Evolutionary conservation across 306 rosid species (phyloP).

Genomic region (Fragaria iinumae): DNA sequence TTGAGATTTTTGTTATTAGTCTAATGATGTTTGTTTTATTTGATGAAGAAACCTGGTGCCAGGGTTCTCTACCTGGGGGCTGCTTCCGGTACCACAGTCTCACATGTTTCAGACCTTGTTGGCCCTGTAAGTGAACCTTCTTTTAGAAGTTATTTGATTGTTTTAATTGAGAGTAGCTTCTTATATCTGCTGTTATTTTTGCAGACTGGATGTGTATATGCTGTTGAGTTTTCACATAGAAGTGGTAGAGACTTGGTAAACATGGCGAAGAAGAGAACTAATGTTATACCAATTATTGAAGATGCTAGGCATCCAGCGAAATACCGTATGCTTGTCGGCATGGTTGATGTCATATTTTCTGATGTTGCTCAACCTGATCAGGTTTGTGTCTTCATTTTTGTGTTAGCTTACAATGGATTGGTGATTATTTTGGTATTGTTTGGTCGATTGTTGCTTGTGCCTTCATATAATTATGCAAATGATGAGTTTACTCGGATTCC

Average conservation of each 20-base stretch:
- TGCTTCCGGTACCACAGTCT: constrained; percentile 95
- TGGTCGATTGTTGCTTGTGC: constrained; percentile 1
- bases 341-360: constrained; percentile 98
- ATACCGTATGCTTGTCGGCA: constrained; percentile 88
- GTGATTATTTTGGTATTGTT: not conserved
- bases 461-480: constrained; percentile 10
- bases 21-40: not conserved
- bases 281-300: constrained; percentile 87
- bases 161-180: not conserved
- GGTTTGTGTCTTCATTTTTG: constrained; percentile 41
- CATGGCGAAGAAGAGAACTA: constrained; percentile 92
- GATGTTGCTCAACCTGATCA: constrained; percentile 99
- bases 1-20: not conserved
- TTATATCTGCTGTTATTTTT: constrained; percentile 2
- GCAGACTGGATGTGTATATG: constrained; percentile 85
- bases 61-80: constrained; percentile 85
- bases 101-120: constrained; percentile 93
- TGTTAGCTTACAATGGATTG: not conserved
- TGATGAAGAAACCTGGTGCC: constrained; percentile 71
- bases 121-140: constrained; percentile 63
- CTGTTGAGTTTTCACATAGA: constrained; percentile 91
- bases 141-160: not conserved
- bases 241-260: constrained; percentile 96
- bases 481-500: constrained; percentile 53
- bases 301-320: constrained; percentile 97